These are phyloP conservation scores for Suillus clintonianus DNA, from an alignment of 768 basidiomycete species.

Conservation along the genomic window DNA sequence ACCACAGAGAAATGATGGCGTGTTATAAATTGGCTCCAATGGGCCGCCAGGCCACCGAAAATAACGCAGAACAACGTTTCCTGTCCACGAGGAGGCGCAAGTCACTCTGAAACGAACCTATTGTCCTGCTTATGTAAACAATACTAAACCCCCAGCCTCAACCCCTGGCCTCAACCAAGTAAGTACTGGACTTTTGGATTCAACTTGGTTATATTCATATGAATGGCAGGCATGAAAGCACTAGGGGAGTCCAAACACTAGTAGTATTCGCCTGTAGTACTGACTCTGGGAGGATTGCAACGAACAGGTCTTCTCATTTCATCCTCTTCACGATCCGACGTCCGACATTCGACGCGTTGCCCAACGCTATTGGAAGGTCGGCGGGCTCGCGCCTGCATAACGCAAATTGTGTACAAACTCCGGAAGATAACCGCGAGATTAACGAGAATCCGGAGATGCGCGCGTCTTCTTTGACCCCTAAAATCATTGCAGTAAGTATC, in stretches of 20 bases:
- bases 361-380: not conserved
- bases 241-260: not conserved
- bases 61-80: slow-evolving; percentile 9
- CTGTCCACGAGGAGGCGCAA: slow-evolving; percentile 9
- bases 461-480: not conserved
- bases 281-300: not conserved
- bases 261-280: not conserved
- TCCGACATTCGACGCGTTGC: not conserved
- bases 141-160: not conserved
- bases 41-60: not conserved
- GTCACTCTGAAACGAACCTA: not conserved
- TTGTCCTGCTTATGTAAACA: not conserved
- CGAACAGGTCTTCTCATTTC: not conserved
- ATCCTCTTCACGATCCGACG: not conserved
- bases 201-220: not conserved
- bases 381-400: not conserved
- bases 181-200: not conserved
- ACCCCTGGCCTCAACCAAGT: too few species aligned
- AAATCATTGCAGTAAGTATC: not conserved
- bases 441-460: not conserved
- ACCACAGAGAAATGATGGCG: slow-evolving; percentile 1
- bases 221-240: not conserved
- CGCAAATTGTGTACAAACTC: not conserved
- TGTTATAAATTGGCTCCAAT: slow-evolving; percentile 8
- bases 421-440: not conserved